Percentiles rank a stretch among this genome's conserved stretches.
Evolutionary conservation across 306 rosid species (phyloP).

Genomic region (Begonia masoniana): DNA sequence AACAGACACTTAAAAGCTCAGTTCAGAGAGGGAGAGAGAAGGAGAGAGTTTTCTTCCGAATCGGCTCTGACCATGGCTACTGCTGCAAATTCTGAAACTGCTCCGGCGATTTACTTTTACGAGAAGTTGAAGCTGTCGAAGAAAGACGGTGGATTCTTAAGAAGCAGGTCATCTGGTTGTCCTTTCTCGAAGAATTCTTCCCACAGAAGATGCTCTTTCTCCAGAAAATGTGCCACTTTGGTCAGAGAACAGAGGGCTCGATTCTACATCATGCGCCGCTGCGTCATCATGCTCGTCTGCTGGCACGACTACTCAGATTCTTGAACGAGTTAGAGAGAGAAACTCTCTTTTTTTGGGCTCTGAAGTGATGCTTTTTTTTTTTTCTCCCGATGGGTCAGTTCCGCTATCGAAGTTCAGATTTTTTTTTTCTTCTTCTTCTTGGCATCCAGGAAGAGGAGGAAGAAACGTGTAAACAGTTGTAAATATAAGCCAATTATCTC

Average conservation of each 20-base stretch:
- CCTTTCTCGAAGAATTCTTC: constrained; percentile 42
- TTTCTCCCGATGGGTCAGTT: neutral
- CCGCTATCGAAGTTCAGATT: constrained; percentile 6
- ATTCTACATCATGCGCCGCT: constrained; percentile 83
- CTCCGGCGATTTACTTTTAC: constrained; percentile 50
- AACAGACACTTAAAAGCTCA: too few species aligned
- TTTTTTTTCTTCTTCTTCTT: neutral
- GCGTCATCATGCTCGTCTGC: constrained; percentile 82
- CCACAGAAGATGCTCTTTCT: constrained; percentile 47
- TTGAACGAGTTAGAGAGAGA: neutral
- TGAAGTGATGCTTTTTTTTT: neutral
- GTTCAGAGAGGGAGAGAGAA: too few species aligned
- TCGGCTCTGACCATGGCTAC: too few species aligned
- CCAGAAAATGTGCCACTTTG: constrained; percentile 64
- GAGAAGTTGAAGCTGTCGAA: constrained; percentile 82
- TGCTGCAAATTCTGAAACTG: too few species aligned
- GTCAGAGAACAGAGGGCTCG: constrained; percentile 85
- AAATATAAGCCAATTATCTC: too few species aligned
- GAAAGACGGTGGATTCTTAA: constrained; percentile 40
- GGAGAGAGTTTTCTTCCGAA: too few species aligned
- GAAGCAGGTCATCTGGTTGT: constrained; percentile 31
- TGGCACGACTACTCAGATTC: constrained; percentile 73
- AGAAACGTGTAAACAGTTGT: neutral
- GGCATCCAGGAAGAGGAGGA: neutral
- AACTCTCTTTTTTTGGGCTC: neutral